Percentiles rank a stretch among this genome's conserved stretches.
Evolutionary conservation across 345 rosid genomes (phyloP).

Genomic region (Sisymbrium altissimum): DNA sequence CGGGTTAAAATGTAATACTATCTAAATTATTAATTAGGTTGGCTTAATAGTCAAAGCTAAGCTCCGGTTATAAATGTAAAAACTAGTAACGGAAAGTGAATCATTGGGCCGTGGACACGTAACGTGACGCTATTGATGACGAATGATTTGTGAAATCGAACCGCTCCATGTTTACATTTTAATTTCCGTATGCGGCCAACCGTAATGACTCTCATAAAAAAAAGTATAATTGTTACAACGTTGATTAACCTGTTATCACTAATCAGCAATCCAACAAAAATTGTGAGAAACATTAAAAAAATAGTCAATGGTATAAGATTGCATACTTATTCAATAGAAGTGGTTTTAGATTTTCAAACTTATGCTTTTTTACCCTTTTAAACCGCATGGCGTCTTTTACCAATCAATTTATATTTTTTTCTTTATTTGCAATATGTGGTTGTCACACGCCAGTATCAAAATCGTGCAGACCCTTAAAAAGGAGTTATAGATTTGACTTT

Average conservation of each 20-base stretch:
- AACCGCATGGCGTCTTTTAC: not conserved
- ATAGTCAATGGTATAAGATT: too few relatives aligned
- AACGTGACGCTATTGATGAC: slow-evolving; percentile 46
- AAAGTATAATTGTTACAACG: not conserved
- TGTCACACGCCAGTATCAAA: not conserved
- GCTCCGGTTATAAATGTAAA: not conserved
- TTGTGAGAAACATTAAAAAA: not conserved
- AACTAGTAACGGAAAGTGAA: slow-evolving; percentile 3
- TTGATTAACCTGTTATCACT: not conserved
- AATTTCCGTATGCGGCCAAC: slow-evolving; percentile 35
- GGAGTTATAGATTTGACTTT: not conserved
- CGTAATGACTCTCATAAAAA: not conserved
- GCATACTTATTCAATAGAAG: not conserved
- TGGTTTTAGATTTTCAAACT: not conserved
- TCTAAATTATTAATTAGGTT: not conserved
- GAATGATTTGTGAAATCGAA: slow-evolving; percentile 6
- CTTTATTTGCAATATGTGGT: not conserved
- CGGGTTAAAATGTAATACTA: not conserved
- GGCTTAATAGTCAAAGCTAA: not conserved
- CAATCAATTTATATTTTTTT: not conserved
- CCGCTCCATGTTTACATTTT: slow-evolving; percentile 10
- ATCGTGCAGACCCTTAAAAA: not conserved
- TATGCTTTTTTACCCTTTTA: not conserved
- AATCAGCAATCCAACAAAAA: not conserved
- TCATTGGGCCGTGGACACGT: not conserved